Evolutionary conservation across 495 filamentous ascomycete species (phyloP).

Genomic region (Aspergillus ellipticus): DNA sequence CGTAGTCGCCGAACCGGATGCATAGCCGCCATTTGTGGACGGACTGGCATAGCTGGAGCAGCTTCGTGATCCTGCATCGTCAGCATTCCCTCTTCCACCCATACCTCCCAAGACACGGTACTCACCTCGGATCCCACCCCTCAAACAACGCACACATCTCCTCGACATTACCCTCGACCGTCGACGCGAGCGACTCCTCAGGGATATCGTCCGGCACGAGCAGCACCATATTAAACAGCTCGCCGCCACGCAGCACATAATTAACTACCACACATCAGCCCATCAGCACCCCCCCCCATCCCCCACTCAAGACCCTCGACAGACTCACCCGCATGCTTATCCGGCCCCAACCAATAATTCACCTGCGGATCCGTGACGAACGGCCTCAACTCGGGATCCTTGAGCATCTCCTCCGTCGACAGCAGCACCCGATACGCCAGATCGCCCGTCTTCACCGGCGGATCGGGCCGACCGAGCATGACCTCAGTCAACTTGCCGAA

Average conservation of each 20-base stretch:
- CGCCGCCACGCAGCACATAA: slow-evolving; percentile 56
- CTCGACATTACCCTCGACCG: slow-evolving; percentile 52
- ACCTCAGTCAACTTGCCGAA: slow-evolving; percentile 42
- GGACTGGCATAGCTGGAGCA: slow-evolving; percentile 37
- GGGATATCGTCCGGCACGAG: slow-evolving; percentile 68
- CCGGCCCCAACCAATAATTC: slow-evolving; percentile 69
- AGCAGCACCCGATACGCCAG: slow-evolving; percentile 64
- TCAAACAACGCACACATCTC: slow-evolving; percentile 64
- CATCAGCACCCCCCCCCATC: not conserved
- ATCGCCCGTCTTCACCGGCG: slow-evolving; percentile 59
- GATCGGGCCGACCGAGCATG: slow-evolving; percentile 33
- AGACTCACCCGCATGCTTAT: slow-evolving; percentile 47
- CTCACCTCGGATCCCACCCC: slow-evolving; percentile 55
- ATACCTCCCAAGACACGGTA: slow-evolving; percentile 6
- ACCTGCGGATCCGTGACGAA: slow-evolving; percentile 54
- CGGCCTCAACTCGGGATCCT: slow-evolving; percentile 50
- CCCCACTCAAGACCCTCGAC: not conserved
- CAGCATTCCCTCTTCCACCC: not conserved
- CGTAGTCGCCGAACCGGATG: slow-evolving; percentile 49
- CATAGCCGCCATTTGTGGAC: slow-evolving; percentile 66
- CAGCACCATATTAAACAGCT: slow-evolving; percentile 66
- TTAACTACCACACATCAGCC: slow-evolving; percentile 39
- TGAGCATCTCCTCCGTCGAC: slow-evolving; percentile 37
- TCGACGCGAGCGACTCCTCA: slow-evolving; percentile 39
- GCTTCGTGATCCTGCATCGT: slow-evolving; percentile 28